These are phyloP conservation scores for Phytophthora nicotianae DNA, from an alignment of 352 stramenopile genomes.

Conservation along the genomic window DNA sequence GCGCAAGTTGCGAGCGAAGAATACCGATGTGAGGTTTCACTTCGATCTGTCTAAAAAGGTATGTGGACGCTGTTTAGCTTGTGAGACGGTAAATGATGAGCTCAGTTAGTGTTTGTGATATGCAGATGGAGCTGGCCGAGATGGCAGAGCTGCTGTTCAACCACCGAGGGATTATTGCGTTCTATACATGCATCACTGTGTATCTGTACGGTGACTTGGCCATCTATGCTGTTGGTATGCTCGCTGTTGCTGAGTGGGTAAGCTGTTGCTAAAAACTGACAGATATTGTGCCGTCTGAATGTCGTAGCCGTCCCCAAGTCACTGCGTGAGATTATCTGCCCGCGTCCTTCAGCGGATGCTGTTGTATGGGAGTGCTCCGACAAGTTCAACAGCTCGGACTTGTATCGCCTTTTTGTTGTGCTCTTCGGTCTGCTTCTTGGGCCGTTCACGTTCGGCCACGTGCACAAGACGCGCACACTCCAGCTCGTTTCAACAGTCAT, in stretches of 20 bases:
- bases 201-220: constrained; percentile 89
- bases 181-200: constrained; percentile 82
- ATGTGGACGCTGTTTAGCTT: neutral
- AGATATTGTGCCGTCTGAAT: neutral
- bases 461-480: constrained; percentile 83
- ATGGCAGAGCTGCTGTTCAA: constrained; percentile 85
- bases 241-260: neutral
- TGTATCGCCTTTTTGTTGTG: constrained; percentile 86
- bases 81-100: neutral
- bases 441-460: constrained; percentile 80
- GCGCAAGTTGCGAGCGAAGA: constrained; percentile 50
- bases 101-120: neutral
- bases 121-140: constrained; percentile 83
- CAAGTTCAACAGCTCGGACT: constrained; percentile 71
- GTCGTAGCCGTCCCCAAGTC: constrained; percentile 86
- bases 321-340: constrained; percentile 84
- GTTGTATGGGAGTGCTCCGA: constrained; percentile 75
- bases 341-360: constrained; percentile 49
- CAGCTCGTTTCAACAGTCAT: constrained; percentile 85
- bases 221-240: constrained; percentile 88
- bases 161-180: constrained; percentile 65
- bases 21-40: constrained; percentile 42
- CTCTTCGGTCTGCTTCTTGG: constrained; percentile 75
- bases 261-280: neutral
- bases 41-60: constrained; percentile 85